Conservation (phyloP, 2,329 filamentous ascomycete species). For the Westerdykella sp. region DNA sequence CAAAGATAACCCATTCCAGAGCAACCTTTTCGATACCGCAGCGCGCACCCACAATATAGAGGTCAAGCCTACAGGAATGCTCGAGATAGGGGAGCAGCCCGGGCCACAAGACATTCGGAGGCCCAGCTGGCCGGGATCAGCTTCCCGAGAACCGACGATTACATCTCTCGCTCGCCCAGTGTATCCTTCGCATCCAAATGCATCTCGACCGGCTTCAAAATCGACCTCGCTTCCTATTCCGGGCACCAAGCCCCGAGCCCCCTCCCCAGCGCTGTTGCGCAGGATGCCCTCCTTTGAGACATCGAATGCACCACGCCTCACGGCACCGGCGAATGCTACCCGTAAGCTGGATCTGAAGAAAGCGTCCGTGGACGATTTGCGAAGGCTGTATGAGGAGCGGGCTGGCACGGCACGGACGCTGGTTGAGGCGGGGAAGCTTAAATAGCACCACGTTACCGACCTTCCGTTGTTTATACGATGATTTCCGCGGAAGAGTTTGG, state of each 20-base stretch:
- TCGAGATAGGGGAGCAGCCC: constrained; percentile 1
- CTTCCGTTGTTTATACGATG: too few relatives aligned
- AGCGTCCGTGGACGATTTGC: constrained; percentile 43
- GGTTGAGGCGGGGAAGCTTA: constrained; percentile 16
- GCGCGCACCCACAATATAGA: neutral
- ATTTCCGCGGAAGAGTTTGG: too few relatives aligned
- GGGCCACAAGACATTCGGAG: constrained; percentile 18
- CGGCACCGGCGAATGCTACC: constrained; percentile 16
- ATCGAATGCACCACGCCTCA: constrained; percentile 8
- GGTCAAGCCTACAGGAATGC: neutral
- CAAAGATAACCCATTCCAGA: neutral
- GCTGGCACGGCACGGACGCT: constrained; percentile 36
- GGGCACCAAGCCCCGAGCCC: constrained; percentile 24
- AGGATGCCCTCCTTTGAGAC: constrained; percentile 44
- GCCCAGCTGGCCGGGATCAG: constrained; percentile 27
- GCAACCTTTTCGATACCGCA: neutral
- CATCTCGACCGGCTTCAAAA: constrained; percentile 23
- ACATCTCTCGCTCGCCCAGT: constrained; percentile 35
- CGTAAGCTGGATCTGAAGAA: constrained; percentile 40
- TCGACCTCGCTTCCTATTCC: constrained; percentile 28
- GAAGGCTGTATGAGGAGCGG: constrained; percentile 45
- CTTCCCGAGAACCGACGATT: constrained; percentile 27
- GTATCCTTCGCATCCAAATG: constrained; percentile 20
- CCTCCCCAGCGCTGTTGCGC: constrained; percentile 41
- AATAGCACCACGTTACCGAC: constrained; percentile 1